Base-by-base conservation (phyloP, 2,329 filamentous ascomycete genomes). In the Setomelanomma holmii region DNA sequence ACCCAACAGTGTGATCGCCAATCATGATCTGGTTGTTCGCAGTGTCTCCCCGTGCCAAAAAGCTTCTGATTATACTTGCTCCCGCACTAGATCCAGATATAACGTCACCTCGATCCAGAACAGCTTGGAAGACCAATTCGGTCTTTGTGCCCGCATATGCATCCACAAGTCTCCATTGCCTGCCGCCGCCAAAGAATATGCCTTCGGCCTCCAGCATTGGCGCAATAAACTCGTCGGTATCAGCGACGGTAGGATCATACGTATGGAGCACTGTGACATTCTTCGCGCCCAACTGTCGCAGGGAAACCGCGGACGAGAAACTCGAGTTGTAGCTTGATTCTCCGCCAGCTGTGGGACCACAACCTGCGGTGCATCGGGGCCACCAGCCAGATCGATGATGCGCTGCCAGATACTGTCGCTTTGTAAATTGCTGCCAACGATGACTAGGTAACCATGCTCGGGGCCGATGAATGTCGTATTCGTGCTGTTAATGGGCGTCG, bases 221-320 rank as follows among this genome's bases (percentile, higher is more conserved):
- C 4, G 60, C 58, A 36, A 66, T 20, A 22, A 68, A 66, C 2
- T 54, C 60, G 5, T 64, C 61, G 1, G 61, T 65, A 34, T 66
- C 57, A 4, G 64, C 64, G 8, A 60, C 58, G 1, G 51, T 48
- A 1, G 61, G 61, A 12, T 68, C 60, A 17, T 68, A 68, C 4
- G 64, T 68, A 22, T 68, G 64, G 7, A 68, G 27, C 0, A 65
- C 62, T 8, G 61, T 66, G 7, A 66, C 61, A 7, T 66, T 66
- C 11, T 8, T 4, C 3, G 63, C 64, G 5, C 63, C 62, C 6
- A 63, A 56, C 1, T 48, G 48, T 14, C 60, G 58, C 19, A 66
- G 47, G 1, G 60, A 50, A 4, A 57, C 47, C 22, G 64, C 63
- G 1, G 64, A 47, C 2, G 56, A 49, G 40, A 66, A 66, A 34